Base-by-base conservation (phyloP, 495 filamentous ascomycete species). In the Lasiosphaeris hirsuta region DNA sequence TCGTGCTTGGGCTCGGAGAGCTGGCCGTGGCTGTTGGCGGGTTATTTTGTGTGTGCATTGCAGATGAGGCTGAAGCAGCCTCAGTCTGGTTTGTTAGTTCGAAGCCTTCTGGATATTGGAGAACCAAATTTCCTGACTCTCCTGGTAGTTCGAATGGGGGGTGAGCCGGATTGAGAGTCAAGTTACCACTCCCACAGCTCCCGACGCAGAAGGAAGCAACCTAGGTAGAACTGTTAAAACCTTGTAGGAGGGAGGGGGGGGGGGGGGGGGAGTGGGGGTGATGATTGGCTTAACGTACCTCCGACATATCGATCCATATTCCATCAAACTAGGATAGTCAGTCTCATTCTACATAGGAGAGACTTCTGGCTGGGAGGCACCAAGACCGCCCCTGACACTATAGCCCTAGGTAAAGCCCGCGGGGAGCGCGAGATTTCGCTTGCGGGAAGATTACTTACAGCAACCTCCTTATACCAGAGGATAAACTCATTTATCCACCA, bases 251-350 rank as follows among this genome's bases (percentile, higher is more conserved):
- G 9, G n/a, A n/a, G n/a, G n/a, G n/a, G n/a, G n/a, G n/a, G n/a
- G n/a, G n/a, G n/a, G n/a, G n/a, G n/a, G n/a, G n/a, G n/a, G n/a
- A n/a, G n/a, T n/a, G n/a, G 18, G 2, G 14, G 7, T 18, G 5
- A 2, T 23, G 18, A 11, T 46, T 55, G 17, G 18, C 50, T 19
- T 10, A 2, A 30, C 23, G 5, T 33, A 63, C 84, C 65, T 92
- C 89, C 41, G 86, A 90, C 88, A 92, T 91, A 59, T 92, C 89
- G 46, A 94, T 94, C 91, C 90, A 96, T 39, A 94, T 81, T 6
- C 87, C 92, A 67, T 96, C 91, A 57, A 92, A 91, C 78, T 67
- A 62, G 9, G 2, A 36, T 10, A 37, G 51, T 63, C 11, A 56
- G 44, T 11, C 9, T 19, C 4, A 1, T 23, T n/a, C 8, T 41